phyloP scores from a whole-genome alignment of 1,284 basidiomycete species.

The Cutaneotrichosporon cavernicola region DNA sequence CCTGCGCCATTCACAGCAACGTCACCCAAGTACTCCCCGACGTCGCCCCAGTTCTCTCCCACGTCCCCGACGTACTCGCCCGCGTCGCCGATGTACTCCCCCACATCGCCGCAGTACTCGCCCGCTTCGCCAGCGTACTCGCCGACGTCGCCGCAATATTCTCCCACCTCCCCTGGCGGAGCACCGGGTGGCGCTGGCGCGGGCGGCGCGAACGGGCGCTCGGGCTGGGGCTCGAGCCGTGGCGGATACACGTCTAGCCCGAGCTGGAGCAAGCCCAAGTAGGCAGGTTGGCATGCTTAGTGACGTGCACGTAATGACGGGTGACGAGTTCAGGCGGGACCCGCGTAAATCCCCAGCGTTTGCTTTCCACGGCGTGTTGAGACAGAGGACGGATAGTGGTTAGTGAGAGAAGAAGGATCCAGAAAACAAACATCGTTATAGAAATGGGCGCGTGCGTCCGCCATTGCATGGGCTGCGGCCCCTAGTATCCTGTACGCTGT shows the following conservation, averaged over 20 bases:
- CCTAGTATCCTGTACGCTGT: constrained; percentile 11
- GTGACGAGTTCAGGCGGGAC: neutral
- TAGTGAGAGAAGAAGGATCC: neutral
- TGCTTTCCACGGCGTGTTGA: neutral
- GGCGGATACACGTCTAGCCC: constrained; percentile 25
- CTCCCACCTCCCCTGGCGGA: constrained; percentile 68
- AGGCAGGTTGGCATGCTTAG: neutral
- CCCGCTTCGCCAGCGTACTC: constrained; percentile 44
- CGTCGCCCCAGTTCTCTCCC: constrained; percentile 40
- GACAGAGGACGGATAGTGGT: neutral
- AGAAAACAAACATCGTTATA: constrained; percentile 4
- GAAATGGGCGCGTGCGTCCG: constrained; percentile 1
- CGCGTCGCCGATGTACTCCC: constrained; percentile 77
- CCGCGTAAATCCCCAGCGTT: neutral
- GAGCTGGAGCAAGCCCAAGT: constrained; percentile 28
- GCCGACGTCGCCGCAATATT: constrained; percentile 56
- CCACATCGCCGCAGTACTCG: constrained; percentile 55
- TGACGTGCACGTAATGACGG: neutral
- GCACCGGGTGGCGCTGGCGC: constrained; percentile 10
- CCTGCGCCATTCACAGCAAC: constrained; percentile 74
- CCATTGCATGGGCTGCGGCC: constrained; percentile 11
- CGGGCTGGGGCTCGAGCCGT: constrained; percentile 18
- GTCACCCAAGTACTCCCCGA: constrained; percentile 73
- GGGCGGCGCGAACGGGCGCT: constrained; percentile 18
- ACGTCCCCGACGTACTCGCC: constrained; percentile 62